Evolutionary conservation across 306 rosid genomes (phyloP).

Genomic region (Prunus padus): DNA sequence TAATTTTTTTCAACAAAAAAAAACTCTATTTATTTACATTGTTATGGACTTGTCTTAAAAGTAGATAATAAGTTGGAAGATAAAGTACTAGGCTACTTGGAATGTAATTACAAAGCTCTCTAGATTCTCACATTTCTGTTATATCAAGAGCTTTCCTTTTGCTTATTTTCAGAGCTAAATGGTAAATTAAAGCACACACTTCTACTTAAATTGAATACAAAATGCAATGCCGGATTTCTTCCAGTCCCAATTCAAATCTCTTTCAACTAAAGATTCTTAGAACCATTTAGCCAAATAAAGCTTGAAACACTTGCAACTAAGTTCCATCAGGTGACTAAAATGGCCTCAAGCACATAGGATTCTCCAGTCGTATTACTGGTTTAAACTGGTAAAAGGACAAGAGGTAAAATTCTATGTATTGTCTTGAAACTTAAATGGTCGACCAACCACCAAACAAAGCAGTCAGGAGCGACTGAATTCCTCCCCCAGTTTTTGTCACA

Average conservation of each 20-base stretch:
- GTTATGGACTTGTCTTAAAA: background rate
- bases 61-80: conserved; percentile 20
- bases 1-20: background rate
- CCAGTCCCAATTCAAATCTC: too few species aligned
- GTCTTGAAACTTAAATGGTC: too few species aligned
- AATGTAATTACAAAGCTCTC: background rate
- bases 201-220: background rate
- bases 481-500: too few species aligned
- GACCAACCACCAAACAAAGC: too few species aligned
- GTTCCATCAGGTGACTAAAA: background rate
- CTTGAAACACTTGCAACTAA: background rate
- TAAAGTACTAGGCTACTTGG: conserved; percentile 3
- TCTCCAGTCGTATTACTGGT: too few species aligned
- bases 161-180: background rate
- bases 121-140: background rate
- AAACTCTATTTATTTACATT: background rate
- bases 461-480: too few species aligned
- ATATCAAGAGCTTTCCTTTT: background rate
- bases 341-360: background rate
- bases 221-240: background rate
- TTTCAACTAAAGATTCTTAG: background rate
- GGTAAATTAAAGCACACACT: background rate
- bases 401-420: too few species aligned
- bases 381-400: too few species aligned
- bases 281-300: background rate